A percentile compares a stretch with the other conserved stretches of the same genome.
These are phyloP conservation scores for Gautieria morchelliformis DNA, from an alignment of 768 basidiomycete species.

Conservation along the genomic window DNA sequence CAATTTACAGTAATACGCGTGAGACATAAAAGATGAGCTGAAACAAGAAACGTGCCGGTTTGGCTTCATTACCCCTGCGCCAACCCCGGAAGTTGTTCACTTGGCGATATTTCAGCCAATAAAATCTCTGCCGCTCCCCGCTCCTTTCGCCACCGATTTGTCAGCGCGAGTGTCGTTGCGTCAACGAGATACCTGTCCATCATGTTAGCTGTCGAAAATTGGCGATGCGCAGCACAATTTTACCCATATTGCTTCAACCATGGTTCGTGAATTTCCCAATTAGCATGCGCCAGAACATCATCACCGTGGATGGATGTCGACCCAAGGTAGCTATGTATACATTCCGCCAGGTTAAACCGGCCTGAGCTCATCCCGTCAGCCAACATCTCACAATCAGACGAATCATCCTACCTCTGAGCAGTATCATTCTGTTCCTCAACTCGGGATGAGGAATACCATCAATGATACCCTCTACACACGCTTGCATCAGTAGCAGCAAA, in stretches of 20 bases:
- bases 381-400: neutral
- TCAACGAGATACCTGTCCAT: slow-evolving; percentile 67
- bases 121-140: slow-evolving; percentile 67
- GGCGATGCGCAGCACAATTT: slow-evolving; percentile 16
- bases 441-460: slow-evolving; percentile 86
- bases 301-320: slow-evolving; percentile 78
- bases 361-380: slow-evolving; percentile 29
- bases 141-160: slow-evolving; percentile 84
- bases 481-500: neutral
- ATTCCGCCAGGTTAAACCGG: slow-evolving; percentile 73
- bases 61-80: neutral
- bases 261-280: slow-evolving; percentile 82
- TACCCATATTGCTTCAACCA: slow-evolving; percentile 83
- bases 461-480: slow-evolving; percentile 67
- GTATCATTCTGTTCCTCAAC: slow-evolving; percentile 83
- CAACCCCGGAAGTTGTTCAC: slow-evolving; percentile 4
- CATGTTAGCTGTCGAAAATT: neutral
- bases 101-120: slow-evolving; percentile 38
- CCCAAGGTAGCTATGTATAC: slow-evolving; percentile 60
- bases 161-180: slow-evolving; percentile 51
- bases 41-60: neutral
- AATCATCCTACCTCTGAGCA: slow-evolving; percentile 55
- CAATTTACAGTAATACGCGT: neutral
- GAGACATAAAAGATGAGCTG: neutral
- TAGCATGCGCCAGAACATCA: slow-evolving; percentile 79